Evolutionary conservation across 441 rosid genomes (phyloP), one percentile per base, ranked within the genome.

Genomic region (Dalechampia spathulata): DNA sequence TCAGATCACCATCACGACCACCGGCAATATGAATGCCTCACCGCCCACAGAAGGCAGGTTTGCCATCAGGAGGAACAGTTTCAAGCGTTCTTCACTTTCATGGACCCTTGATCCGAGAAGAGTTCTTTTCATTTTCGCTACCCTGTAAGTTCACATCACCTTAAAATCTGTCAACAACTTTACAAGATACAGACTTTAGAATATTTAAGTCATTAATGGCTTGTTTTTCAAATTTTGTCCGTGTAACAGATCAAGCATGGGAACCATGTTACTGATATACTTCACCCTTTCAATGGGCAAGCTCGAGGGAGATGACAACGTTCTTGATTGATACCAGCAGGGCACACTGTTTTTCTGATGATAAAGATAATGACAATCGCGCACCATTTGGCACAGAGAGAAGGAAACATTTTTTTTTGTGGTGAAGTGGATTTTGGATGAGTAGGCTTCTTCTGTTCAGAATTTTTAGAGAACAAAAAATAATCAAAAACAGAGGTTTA

Each of bases 161-260:
- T n/a, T n/a, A n/a, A n/a, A n/a, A n/a, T n/a, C 26, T 40, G 47
- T n/a, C 47, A 48, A 23, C n/a, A 19, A 21, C 26, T 16, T n/a
- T n/a, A 28, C 16, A 49, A 49, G 16, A 17, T 28, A 28, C 19
- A 22, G 13, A 7, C n/a, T 22, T 46, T 46, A 30, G 20, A 12
- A 1, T 40, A 12, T 10, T 13, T n/a, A n/a, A n/a, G n/a, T n/a
- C n/a, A n/a, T n/a, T n/a, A n/a, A n/a, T n/a, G 4, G 34, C 4
- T 4, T 30, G 5, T 30, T 3, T n/a, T n/a, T n/a, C n/a, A n/a
- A n/a, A n/a, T n/a, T n/a, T n/a, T n/a, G n/a, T n/a, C n/a, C n/a
- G n/a, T n/a, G n/a, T 60, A 51, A 65, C 84, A 91, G 98, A 77
- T 91, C 98, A 16, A 86, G 95, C 78, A 65, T 91, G 65, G 98